These are phyloP conservation scores for Lathyrus oleraceus DNA, from an alignment of 306 rosid species.

Conservation along the genomic window DNA sequence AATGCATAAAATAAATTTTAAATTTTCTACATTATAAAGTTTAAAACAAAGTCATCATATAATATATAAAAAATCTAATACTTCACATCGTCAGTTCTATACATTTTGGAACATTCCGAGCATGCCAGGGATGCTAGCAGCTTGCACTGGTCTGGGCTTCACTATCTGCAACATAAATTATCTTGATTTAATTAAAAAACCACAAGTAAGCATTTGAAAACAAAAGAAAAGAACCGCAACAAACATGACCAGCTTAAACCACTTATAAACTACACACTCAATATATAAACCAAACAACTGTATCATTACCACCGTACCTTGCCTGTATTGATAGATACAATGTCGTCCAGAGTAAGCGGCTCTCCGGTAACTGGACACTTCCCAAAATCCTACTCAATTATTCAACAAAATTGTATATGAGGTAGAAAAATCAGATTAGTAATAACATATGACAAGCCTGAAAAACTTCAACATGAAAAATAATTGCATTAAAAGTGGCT, in stretches of 20 bases:
- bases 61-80: background rate
- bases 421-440: constrained; percentile 24
- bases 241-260: background rate
- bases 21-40: background rate
- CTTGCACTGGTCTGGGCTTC: constrained; percentile 95
- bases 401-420: constrained; percentile 25
- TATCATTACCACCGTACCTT: constrained; percentile 58
- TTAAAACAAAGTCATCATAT: background rate
- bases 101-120: constrained; percentile 97
- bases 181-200: constrained; percentile 30
- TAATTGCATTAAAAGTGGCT: background rate
- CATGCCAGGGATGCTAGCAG: constrained; percentile 99
- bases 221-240: constrained; percentile 2
- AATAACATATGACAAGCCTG: background rate
- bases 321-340: constrained; percentile 84
- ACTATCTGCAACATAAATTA: constrained; percentile 73
- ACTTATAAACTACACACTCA: background rate
- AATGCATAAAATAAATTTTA: background rate
- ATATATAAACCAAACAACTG: background rate
- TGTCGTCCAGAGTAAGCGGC: constrained; percentile 70
- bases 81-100: constrained; percentile 41
- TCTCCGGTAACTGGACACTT: constrained; percentile 96
- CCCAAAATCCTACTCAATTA: constrained; percentile 74
- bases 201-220: constrained; percentile 19
- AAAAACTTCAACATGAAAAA: background rate